Percentiles rank a stretch among this genome's conserved stretches.
Conservation (phyloP, 2,329 filamentous ascomycete genomes). For the Clarireedia hainanense region DNA sequence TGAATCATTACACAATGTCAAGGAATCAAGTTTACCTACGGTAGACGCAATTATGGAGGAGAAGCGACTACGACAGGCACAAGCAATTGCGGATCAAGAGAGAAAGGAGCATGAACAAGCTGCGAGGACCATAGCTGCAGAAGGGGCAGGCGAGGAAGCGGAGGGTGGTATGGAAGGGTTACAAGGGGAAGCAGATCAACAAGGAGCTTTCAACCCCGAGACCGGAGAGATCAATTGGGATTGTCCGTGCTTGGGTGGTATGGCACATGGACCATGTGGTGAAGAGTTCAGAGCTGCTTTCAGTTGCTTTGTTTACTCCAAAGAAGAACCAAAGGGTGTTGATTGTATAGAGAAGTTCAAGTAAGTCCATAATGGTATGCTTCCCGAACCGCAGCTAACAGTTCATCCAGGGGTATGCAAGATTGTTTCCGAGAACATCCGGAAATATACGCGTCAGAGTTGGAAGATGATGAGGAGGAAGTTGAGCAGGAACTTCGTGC, state of each 20-base stretch:
- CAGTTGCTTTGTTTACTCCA: slow-evolving; percentile 96
- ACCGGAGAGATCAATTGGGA: slow-evolving; percentile 99
- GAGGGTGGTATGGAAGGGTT: slow-evolving; percentile 43
- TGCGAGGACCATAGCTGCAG: slow-evolving; percentile 15
- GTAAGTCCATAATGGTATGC: slow-evolving; percentile 44
- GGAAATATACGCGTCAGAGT: slow-evolving; percentile 84
- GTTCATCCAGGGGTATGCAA: slow-evolving; percentile 72
- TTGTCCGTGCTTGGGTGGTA: slow-evolving; percentile 92
- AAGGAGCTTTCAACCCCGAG: slow-evolving; percentile 95
- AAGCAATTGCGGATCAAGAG: slow-evolving; percentile 22
- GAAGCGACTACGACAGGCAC: slow-evolving; percentile 39
- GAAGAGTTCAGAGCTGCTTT: slow-evolving; percentile 94
- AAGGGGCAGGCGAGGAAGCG: slow-evolving; percentile 13
- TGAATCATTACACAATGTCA: slow-evolving; percentile 28
- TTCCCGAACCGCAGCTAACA: slow-evolving; percentile 16
- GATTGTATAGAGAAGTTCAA: slow-evolving; percentile 98
- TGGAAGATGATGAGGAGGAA: slow-evolving; percentile 69
- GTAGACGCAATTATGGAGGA: slow-evolving; percentile 60
- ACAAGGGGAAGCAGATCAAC: slow-evolving; percentile 74
- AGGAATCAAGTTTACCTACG: slow-evolving; percentile 51
- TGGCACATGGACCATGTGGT: slow-evolving; percentile 93
- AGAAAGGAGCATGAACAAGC: slow-evolving; percentile 16
- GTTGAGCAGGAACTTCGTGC: slow-evolving; percentile 27
- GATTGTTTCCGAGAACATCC: slow-evolving; percentile 91
- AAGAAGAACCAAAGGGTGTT: slow-evolving; percentile 93